These are phyloP conservation scores for Forsythia viridissima DNA, from an alignment of 257 asterid species.

Conservation along the genomic window DNA sequence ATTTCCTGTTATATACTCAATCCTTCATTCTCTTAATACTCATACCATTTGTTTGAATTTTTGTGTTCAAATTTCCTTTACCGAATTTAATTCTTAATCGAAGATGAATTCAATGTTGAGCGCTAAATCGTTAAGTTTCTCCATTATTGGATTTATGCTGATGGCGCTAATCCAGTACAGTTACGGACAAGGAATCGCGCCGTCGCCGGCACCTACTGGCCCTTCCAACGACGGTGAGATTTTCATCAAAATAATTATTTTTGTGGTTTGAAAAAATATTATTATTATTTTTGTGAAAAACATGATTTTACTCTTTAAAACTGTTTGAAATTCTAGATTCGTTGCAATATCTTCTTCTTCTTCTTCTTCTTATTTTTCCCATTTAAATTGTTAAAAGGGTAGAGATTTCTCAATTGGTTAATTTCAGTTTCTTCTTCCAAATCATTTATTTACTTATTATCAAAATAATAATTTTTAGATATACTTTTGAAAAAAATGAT, in stretches of 20 bases:
- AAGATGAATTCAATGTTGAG: conserved; percentile 30
- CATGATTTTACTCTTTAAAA: not conserved
- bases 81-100: not conserved
- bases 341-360: not conserved
- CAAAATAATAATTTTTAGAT: too few relatives aligned
- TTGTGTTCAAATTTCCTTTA: not conserved
- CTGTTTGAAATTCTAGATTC: not conserved
- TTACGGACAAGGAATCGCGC: conserved; percentile 42
- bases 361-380: not conserved
- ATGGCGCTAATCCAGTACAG: conserved; percentile 33
- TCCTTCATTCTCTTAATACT: not conserved
- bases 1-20: not conserved
- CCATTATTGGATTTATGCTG: conserved; percentile 32
- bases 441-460: too few relatives aligned
- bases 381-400: not conserved
- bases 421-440: too few relatives aligned
- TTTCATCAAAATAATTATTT: not conserved
- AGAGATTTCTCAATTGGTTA: not conserved
- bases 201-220: conserved; percentile 42
- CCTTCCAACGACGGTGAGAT: conserved; percentile 50
- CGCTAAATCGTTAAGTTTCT: conserved; percentile 24
- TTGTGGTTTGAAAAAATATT: too few relatives aligned
- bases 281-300: not conserved
- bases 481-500: too few relatives aligned
- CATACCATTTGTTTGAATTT: not conserved